These are phyloP conservation scores for Osmanthus fragrans DNA, from an alignment of 257 asterid species.

Conservation along the genomic window DNA sequence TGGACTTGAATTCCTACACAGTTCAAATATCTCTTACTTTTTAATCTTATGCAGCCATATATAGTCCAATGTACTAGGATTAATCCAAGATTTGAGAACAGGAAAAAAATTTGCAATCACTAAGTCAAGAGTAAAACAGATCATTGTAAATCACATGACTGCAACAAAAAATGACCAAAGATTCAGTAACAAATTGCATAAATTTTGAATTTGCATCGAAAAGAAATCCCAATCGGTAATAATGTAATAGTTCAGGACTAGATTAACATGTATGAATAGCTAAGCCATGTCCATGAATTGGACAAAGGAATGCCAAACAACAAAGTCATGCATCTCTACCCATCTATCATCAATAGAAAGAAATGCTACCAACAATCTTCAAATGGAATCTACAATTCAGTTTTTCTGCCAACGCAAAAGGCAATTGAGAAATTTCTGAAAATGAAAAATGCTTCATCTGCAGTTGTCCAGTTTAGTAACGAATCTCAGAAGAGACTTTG, in stretches of 20 bases:
- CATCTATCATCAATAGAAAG: not conserved
- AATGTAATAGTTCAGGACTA: not conserved
- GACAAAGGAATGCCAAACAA: not conserved
- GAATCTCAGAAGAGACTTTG: constrained; percentile 25
- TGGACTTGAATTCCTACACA: too few species aligned
- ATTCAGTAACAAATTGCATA: constrained; percentile 23
- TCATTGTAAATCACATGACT: too few species aligned
- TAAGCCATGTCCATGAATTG: not conserved
- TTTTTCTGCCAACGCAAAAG: not conserved
- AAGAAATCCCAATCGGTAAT: not conserved
- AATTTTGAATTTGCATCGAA: not conserved
- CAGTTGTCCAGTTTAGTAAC: constrained; percentile 26
- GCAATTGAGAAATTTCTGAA: not conserved
- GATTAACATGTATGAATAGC: not conserved
- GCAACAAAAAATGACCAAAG: too few species aligned
- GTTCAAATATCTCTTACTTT: too few species aligned
- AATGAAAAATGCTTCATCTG: not conserved
- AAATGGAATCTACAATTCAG: too few species aligned
- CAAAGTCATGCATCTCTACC: not conserved
- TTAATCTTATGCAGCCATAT: too few species aligned
- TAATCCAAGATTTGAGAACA: too few species aligned
- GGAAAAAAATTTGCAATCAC: too few species aligned
- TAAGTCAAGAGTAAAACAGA: too few species aligned
- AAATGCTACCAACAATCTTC: not conserved
- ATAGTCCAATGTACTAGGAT: too few species aligned